Evolutionary conservation across 192 early-diverging fungal species (phyloP).

Genomic region (Kickxella alabastrina): DNA sequence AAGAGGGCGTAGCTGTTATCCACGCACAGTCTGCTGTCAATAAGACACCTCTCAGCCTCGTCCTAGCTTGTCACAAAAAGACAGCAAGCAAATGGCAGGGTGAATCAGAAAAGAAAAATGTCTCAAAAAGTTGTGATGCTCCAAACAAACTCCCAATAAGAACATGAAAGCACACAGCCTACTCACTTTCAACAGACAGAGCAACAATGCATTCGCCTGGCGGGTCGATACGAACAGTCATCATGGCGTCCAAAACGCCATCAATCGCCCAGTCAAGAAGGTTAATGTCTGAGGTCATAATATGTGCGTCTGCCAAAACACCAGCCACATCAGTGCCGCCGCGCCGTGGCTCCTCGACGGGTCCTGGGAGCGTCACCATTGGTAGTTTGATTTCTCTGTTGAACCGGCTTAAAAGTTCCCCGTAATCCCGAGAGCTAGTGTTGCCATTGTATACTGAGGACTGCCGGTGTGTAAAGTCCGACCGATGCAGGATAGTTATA

Average conservation of each 20-base stretch:
- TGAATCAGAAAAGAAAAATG: no score
- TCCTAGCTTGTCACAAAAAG: no score
- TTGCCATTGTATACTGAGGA: slow-evolving; percentile 14
- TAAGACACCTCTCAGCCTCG: no score
- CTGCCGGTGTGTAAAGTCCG: slow-evolving; percentile 25
- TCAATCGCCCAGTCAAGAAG: slow-evolving; percentile 25
- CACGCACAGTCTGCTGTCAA: no score
- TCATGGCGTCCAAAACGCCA: slow-evolving; percentile 26
- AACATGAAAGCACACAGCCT: no score
- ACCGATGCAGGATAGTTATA: slow-evolving; percentile 41
- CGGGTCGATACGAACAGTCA: slow-evolving; percentile 16
- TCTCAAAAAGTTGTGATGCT: no score
- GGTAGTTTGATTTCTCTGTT: slow-evolving; percentile 42
- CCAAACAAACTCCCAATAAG: no score
- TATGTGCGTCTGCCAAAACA: slow-evolving; percentile 18
- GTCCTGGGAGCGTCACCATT: slow-evolving; percentile 27
- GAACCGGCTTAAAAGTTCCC: slow-evolving; percentile 35
- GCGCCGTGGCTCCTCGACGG: slow-evolving; percentile 9
- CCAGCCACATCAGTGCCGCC: slow-evolving; percentile 17
- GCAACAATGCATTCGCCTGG: slow-evolving; percentile 39
- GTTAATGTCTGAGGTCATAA: slow-evolving; percentile 8
- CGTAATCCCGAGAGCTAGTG: slow-evolving; percentile 33
- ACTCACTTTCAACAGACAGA: slow-evolving; percentile 17
- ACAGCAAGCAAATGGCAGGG: no score
- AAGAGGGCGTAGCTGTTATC: no score